Evolutionary conservation across 192 early-diverging fungal species (phyloP), one percentile per base, ranked within the genome.

Genomic region (Coemansia sp.): DNA sequence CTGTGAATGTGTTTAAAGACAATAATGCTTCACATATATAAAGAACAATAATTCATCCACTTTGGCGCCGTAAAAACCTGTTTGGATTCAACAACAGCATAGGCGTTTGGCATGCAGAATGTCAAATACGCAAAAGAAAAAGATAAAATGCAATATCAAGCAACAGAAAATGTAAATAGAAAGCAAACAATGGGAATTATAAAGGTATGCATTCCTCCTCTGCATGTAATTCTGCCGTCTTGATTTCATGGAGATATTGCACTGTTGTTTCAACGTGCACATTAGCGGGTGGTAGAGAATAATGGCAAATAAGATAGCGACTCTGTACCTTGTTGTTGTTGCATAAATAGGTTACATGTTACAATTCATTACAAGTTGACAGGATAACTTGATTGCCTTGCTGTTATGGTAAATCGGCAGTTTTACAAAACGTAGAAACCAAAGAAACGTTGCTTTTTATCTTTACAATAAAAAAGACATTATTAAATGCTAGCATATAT

Each of bases 141-240:
- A 12, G 5, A 16, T 26, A 54, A 54, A 54, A 21, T 12, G 12
- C 9, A 26, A 54, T 26, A 5, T 10, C 8, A 26, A 9, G 8
- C 52, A 54, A 54, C 52, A 54, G 0, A 54, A 54, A 54, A 26
- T 9, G 23, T 26, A 54, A 54, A 54, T 21, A 54, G 52, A 54
- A 54, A 10, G 15, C 8, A 13, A 23, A 54, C 52, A 54, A 54
- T 54, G 19, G 19, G 9, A 1, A 23, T 9, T 54, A 54, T 26
- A 23, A 26, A 26, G 26, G 13, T 26, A 6, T 13, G 26, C 52
- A 54, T 54, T 54, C 21, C 52, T 23, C 52, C 26, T 54, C 52
- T 54, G 52, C 52, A 54, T 54, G 21, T 23, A 54, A 54, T 54
- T 54, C 52, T 15, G 52, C 52, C 52, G 52, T 54, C 52, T 9